Evolutionary conservation across 768 basidiomycete genomes (phyloP).

Genomic region (Lentinula sp.): DNA sequence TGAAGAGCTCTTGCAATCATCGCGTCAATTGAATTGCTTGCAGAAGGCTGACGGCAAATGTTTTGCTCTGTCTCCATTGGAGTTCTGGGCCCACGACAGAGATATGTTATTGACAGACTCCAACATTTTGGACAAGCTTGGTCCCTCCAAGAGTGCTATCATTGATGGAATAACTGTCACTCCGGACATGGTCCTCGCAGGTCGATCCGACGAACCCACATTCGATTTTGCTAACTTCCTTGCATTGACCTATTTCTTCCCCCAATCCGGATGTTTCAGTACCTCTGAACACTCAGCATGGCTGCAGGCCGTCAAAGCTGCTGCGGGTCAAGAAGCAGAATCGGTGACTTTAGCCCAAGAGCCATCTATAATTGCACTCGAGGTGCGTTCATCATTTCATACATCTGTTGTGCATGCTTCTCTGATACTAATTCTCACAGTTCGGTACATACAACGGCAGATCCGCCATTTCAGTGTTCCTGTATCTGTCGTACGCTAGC

Average conservation of each 20-base stretch:
- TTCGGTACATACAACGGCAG: constrained; percentile 36
- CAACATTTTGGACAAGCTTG: constrained; percentile 57
- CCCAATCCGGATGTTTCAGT: constrained; percentile 63
- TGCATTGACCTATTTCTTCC: constrained; percentile 80
- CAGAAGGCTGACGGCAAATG: constrained; percentile 48
- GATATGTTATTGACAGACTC: constrained; percentile 43
- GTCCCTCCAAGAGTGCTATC: constrained; percentile 44
- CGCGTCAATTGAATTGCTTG: constrained; percentile 41
- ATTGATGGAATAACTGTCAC: constrained; percentile 61
- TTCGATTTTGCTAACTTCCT: constrained; percentile 66
- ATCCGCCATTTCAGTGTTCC: constrained; percentile 61
- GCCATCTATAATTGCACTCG: constrained; percentile 38
- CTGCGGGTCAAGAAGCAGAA: constrained; percentile 24
- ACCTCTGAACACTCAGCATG: constrained; percentile 58
- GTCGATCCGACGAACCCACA: constrained; percentile 50
- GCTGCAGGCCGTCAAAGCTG: constrained; percentile 46
- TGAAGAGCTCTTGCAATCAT: constrained; percentile 32
- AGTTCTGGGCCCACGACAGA: constrained; percentile 69
- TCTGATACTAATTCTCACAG: constrained; percentile 39
- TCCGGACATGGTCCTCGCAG: constrained; percentile 73
- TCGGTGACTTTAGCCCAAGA: constrained; percentile 25
- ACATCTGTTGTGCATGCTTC: constrained; percentile 6
- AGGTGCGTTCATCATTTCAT: constrained; percentile 25
- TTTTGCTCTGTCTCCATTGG: constrained; percentile 66
- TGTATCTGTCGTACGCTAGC: constrained; percentile 71